These are phyloP conservation scores for Paecilomyces sp. DNA, from an alignment of 2,329 filamentous ascomycete species.

Conservation along the genomic window DNA sequence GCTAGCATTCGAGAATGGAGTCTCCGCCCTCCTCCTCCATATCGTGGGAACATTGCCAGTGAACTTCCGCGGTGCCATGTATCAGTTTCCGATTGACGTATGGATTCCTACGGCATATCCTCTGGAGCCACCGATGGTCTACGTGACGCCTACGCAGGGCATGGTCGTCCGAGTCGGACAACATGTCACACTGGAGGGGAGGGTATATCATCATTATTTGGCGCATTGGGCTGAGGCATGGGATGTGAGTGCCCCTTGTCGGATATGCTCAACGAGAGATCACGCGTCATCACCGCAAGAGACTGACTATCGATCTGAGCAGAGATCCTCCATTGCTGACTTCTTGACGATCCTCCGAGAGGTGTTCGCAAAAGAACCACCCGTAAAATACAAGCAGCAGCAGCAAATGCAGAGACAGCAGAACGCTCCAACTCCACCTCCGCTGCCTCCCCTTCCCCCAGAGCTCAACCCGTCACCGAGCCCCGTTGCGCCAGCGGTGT, in stretches of 20 bases:
- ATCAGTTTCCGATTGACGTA: conserved; percentile 84
- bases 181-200: conserved; percentile 87
- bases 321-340: conserved; percentile 78
- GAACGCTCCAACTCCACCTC: conserved; percentile 48
- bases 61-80: conserved; percentile 77
- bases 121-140: conserved; percentile 73
- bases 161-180: conserved; percentile 91
- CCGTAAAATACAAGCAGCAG: conserved; percentile 66
- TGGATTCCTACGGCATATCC: conserved; percentile 94
- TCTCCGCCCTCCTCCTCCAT: conserved; percentile 77
- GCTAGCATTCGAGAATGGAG: conserved; percentile 79
- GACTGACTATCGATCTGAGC: conserved; percentile 1
- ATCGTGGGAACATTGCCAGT: conserved; percentile 87
- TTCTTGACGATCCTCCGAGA: conserved; percentile 76
- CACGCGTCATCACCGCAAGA: background rate
- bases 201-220: conserved; percentile 92
- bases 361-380: conserved; percentile 90
- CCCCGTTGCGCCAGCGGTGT: conserved; percentile 29
- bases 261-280: background rate
- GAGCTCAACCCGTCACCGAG: conserved; percentile 44
- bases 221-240: conserved; percentile 82
- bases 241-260: conserved; percentile 61
- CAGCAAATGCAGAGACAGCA: conserved; percentile 24
- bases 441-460: conserved; percentile 64
- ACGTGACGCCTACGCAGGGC: conserved; percentile 78